Evolutionary conservation across 2,329 filamentous ascomycete species (phyloP), one percentile per base, ranked within the genome.

Genomic region (Immersiporthe knoxdaviesiana): DNA sequence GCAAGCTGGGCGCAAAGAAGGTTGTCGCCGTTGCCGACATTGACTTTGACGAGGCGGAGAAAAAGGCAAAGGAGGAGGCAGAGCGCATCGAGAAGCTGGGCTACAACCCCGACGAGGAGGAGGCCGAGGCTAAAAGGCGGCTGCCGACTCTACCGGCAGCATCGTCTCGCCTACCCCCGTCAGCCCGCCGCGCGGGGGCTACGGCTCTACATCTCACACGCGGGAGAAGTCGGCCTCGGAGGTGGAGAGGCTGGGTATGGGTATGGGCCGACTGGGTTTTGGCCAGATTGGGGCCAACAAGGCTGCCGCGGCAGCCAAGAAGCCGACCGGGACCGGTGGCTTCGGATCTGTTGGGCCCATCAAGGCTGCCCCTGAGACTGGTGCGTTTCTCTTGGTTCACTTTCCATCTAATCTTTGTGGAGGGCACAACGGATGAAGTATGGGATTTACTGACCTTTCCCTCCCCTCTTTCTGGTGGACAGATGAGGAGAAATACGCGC

Each of bases 1-100:
- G 87, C 59, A 97, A 97, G 83, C 86, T 98, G 14, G 96, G 95
- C 47, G 95, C 90, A 37, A 98, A 98, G 88, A 98, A 98, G 84
- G 56, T 67, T 10, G 88, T 97, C 44, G 88, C 86, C 3, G 87
- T 84, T 60, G 92, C 94, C 73, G 82, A 90, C 16, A 94, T 99
- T 72, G 95, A 99, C 82, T 99, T 99, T 76, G 96, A 99, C 73
- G 96, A 95, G 79, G 96, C 94, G 3, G 96, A 99, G 84, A 93
- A 92, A 81, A 97, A 97, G 82, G 96, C 96, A 58, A 97, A 95
- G 80, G 96, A 98, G 81, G 96, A 99, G 81, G 96, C 94, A 2
- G 96, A 98, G 80, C 91, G 96, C 74, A 96, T 97, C 77, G 94
- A 91, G 78, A 97, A 97, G 82, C 84, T 99, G 30, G 96, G 96